These are phyloP conservation scores for Gastrolobium villosum DNA, from an alignment of 306 rosid species.

Conservation along the genomic window DNA sequence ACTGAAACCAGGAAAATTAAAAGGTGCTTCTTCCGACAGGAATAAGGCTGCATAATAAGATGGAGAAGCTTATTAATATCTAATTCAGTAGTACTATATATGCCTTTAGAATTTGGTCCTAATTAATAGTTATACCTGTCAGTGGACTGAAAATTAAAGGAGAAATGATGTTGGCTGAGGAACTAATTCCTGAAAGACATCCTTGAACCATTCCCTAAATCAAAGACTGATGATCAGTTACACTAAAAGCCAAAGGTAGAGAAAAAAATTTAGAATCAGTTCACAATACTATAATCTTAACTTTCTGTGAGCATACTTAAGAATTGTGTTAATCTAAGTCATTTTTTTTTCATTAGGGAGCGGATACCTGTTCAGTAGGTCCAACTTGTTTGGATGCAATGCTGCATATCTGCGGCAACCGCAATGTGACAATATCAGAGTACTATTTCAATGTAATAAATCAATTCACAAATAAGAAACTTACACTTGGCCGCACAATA, in stretches of 20 bases:
- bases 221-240: constrained; percentile 20
- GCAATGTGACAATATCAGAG: constrained; percentile 30
- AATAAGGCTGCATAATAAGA: constrained; percentile 69
- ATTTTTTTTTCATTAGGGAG: neutral
- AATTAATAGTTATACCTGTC: constrained; percentile 62
- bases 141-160: constrained; percentile 86
- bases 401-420: constrained; percentile 73
- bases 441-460: constrained; percentile 13
- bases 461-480: constrained; percentile 39
- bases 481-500: constrained; percentile 75
- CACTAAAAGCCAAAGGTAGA: neutral
- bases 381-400: constrained; percentile 92
- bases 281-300: constrained; percentile 18
- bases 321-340: neutral
- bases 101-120: constrained; percentile 9
- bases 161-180: constrained; percentile 77
- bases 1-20: constrained; percentile 90
- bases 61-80: constrained; percentile 38
- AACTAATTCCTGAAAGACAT: constrained; percentile 81
- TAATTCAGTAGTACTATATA: neutral
- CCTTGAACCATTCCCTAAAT: constrained; percentile 93
- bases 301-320: neutral
- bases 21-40: constrained; percentile 85
- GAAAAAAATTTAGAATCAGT: neutral
- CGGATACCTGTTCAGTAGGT: constrained; percentile 73